phyloP scores from a whole-genome alignment of 345 rosid species.

The Hevea brasiliensis region DNA sequence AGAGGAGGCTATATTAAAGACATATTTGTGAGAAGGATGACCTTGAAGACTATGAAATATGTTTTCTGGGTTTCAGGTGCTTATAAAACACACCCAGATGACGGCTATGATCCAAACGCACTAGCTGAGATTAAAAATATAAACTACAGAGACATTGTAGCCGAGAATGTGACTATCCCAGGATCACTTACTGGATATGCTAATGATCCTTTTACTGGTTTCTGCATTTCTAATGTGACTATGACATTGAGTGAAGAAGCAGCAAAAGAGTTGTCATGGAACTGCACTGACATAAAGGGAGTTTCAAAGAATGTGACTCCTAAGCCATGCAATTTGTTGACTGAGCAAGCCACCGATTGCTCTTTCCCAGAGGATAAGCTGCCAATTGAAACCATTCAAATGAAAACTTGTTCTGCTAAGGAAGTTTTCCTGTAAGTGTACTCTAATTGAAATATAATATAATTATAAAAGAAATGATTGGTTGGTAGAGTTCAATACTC shows the following conservation, averaged over 20 bases:
- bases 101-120: constrained; percentile 58
- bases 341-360: constrained; percentile 46
- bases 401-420: no score
- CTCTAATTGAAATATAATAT: no score
- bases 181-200: constrained; percentile 54
- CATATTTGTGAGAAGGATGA: constrained; percentile 52
- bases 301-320: constrained; percentile 57
- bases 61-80: constrained; percentile 79
- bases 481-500: no score
- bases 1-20: constrained; percentile 70
- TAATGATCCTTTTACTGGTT: constrained; percentile 50
- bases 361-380: constrained; percentile 55
- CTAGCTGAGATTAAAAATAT: constrained; percentile 50
- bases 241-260: constrained; percentile 43
- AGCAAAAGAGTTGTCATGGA: constrained; percentile 57
- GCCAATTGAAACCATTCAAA: constrained; percentile 45
- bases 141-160: constrained; percentile 54
- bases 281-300: constrained; percentile 64
- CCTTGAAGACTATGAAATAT: constrained; percentile 63
- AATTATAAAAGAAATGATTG: no score
- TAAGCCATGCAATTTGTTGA: constrained; percentile 49
- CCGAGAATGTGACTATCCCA: constrained; percentile 55
- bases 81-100: constrained; percentile 65
- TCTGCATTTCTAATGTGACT: constrained; percentile 67
- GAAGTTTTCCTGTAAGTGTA: no score